Evolutionary conservation across 345 rosid genomes (phyloP), one percentile per base, ranked within the genome.

Genomic region (Rhizophora apiculata): DNA sequence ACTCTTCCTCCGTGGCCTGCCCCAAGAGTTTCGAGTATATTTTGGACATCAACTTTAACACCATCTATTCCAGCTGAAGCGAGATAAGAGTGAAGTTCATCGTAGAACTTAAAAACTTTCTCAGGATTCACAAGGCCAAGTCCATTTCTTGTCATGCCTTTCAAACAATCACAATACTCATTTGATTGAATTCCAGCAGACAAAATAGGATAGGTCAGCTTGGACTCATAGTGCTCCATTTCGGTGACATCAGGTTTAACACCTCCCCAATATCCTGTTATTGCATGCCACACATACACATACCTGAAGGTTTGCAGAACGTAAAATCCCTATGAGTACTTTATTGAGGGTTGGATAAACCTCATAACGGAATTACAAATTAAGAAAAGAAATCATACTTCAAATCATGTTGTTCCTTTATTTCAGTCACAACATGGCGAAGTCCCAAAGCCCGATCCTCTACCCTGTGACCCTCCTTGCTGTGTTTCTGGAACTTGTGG

Each of bases 41-140:
- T 89, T 60, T 89, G 95, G 55, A 87, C 97, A 68, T 89, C 96
- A 26, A 91, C 96, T 80, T 91, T 89, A 69, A 89, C 91, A 24
- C 96, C 96, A 49, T 89, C 90, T 2, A 89, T 76, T 20, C 95
- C 90, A 60, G 88, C 85, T 5, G 87, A 81, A 26, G 97, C 83
- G 11, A 91, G 91, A 76, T 91, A 89, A 0, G 86, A 80, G 70
- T 91, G 95, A 57, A 88, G 92, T 64, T 91, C 92, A 39, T 88
- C 68, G 51, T 88, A 91, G 73, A 88, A 91, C 78, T 71, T 79
- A 55, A 78, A 84, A 39, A 87, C 88, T 76, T 84, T 88, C 78
- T 86, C 87, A 1, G 95, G 91, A 58, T 91, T 81, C 72, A 85
- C 95, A 39, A 88, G 88, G 52, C 97, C 92, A 1, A 91, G 87